Percentiles rank a stretch among this genome's conserved stretches.
phyloP scores from a whole-genome alignment of 2,329 filamentous ascomycete genomes.

The Calonectria leucothoes region DNA sequence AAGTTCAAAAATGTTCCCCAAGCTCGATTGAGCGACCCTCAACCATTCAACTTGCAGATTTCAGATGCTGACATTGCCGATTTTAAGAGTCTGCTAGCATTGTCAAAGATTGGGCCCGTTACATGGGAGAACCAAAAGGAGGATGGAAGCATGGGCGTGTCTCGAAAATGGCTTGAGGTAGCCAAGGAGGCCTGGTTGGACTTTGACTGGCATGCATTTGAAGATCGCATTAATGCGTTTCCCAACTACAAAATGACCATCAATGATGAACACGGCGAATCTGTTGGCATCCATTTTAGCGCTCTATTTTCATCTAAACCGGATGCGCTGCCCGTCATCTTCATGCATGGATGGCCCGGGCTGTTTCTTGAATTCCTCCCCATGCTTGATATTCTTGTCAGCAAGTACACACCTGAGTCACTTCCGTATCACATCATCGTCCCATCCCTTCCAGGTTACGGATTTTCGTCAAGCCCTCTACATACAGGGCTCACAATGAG shows the following conservation, averaged over 20 bases:
- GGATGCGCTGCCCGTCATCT: slow-evolving; percentile 17
- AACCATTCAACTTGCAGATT: not conserved
- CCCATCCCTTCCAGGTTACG: slow-evolving; percentile 66
- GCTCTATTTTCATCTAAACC: slow-evolving; percentile 63
- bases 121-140: not conserved
- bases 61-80: not conserved
- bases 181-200: not conserved
- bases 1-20: not conserved
- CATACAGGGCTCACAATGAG: slow-evolving; percentile 45
- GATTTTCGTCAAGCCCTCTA: slow-evolving; percentile 61
- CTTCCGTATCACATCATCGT: slow-evolving; percentile 69
- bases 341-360: slow-evolving; percentile 5
- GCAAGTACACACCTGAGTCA: slow-evolving; percentile 59
- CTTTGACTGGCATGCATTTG: not conserved
- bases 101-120: not conserved
- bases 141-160: not conserved
- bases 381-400: not conserved
- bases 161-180: not conserved
- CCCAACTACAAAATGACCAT: not conserved
- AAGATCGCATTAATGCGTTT: not conserved
- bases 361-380: slow-evolving; percentile 11
- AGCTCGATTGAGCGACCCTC: not conserved
- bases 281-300: slow-evolving; percentile 59
- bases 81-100: not conserved
- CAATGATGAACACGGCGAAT: not conserved